Evolutionary conservation across 164 flowering plant species (phyloP).

Genomic region (Piper betle): DNA sequence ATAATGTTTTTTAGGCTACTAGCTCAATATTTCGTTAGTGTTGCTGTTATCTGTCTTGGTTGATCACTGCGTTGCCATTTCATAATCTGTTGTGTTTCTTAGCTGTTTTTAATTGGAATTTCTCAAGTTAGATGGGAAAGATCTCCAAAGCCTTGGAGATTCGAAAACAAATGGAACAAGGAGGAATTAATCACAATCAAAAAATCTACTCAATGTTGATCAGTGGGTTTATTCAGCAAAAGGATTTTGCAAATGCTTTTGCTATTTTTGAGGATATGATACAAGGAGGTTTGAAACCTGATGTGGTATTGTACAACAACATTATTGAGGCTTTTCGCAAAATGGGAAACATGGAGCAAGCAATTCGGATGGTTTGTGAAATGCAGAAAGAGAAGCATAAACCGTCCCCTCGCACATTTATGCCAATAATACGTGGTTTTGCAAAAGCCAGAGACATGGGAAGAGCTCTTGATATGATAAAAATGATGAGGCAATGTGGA

Average conservation of each 20-base stretch:
- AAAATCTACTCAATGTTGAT: constrained; percentile 97
- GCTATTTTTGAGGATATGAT: constrained; percentile 81
- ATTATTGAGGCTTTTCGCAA: constrained; percentile 87
- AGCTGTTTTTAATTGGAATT: too few species aligned
- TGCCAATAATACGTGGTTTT: constrained; percentile 85
- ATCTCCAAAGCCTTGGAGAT: constrained; percentile 79
- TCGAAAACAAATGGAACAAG: constrained; percentile 58
- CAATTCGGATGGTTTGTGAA: constrained; percentile 56
- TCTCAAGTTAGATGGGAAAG: constrained; percentile 38
- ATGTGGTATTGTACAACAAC: constrained; percentile 85
- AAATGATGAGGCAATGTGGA: constrained; percentile 86
- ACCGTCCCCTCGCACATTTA: constrained; percentile 76
- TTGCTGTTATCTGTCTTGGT: background rate
- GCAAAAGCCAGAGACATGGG: constrained; percentile 72
- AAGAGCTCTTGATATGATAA: constrained; percentile 64
- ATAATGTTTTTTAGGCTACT: background rate
- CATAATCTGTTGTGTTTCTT: too few species aligned
- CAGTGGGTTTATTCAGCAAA: constrained; percentile 67
- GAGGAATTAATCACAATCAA: constrained; percentile 80
- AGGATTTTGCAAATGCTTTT: constrained; percentile 96
- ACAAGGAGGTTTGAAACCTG: constrained; percentile 74
- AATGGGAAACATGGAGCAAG: constrained; percentile 95
- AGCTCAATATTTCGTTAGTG: too few species aligned
- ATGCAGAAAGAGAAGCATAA: constrained; percentile 72
- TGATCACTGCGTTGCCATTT: background rate